phyloP scores from a whole-genome alignment of 2,329 filamentous ascomycete genomes.

The Fusarium foetens region DNA sequence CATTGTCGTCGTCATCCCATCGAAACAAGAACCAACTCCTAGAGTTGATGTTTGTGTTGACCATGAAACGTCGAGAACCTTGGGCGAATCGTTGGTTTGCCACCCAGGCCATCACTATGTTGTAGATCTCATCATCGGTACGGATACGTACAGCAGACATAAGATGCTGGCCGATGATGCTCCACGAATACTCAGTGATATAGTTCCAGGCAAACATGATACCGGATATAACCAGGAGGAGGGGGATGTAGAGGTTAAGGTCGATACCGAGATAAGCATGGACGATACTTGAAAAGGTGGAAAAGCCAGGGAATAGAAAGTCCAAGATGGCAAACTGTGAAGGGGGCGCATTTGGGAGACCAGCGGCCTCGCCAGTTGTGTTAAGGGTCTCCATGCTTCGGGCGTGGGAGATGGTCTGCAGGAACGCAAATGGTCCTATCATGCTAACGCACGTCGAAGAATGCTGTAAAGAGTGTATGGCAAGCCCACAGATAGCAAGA shows the following conservation, averaged over 20 bases:
- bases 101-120: constrained; percentile 77
- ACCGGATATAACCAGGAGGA: constrained; percentile 62
- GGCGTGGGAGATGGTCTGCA: constrained; percentile 7
- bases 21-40: constrained; percentile 61
- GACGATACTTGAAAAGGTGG: constrained; percentile 63
- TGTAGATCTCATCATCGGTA: constrained; percentile 77
- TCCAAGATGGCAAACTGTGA: constrained; percentile 65
- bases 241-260: constrained; percentile 69
- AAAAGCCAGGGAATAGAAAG: constrained; percentile 73
- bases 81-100: constrained; percentile 70
- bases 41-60: constrained; percentile 69
- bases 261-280: constrained; percentile 70
- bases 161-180: constrained; percentile 62
- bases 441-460: constrained; percentile 3
- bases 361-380: constrained; percentile 24
- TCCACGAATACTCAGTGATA: constrained; percentile 59
- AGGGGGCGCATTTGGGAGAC: constrained; percentile 12
- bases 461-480: background rate
- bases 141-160: constrained; percentile 74
- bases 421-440: constrained; percentile 15
- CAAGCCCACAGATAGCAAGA: background rate
- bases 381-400: constrained; percentile 42
- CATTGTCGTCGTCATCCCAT: constrained; percentile 57
- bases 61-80: constrained; percentile 69
- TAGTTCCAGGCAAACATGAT: constrained; percentile 65